Evolutionary conservation across 2,329 filamentous ascomycete species (phyloP).

Genomic region (Lachnellula arida): DNA sequence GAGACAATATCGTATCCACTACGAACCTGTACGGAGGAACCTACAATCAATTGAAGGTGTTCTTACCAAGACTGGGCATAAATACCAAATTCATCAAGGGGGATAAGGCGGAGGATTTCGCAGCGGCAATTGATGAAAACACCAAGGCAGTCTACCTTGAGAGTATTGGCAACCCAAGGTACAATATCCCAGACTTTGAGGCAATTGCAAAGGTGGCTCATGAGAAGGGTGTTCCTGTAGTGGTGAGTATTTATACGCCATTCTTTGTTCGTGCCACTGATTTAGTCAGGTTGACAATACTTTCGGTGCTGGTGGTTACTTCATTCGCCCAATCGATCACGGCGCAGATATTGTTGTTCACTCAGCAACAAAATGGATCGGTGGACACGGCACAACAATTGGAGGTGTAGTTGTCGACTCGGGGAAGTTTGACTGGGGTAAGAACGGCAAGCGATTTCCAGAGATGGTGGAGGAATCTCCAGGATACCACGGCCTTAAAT

Average conservation of each 20-base stretch:
- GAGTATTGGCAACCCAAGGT: slow-evolving; percentile 83
- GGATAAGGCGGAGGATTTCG: slow-evolving; percentile 75
- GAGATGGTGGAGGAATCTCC: slow-evolving; percentile 86
- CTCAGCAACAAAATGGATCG: slow-evolving; percentile 96
- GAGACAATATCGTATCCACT: slow-evolving; percentile 91
- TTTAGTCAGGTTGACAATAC: slow-evolving; percentile 75
- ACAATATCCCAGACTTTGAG: slow-evolving; percentile 89
- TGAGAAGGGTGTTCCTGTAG: slow-evolving; percentile 52
- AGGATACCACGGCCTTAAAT: slow-evolving; percentile 89
- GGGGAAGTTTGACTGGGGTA: slow-evolving; percentile 92
- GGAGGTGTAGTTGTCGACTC: slow-evolving; percentile 81
- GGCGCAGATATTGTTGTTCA: slow-evolving; percentile 93
- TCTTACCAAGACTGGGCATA: slow-evolving; percentile 82
- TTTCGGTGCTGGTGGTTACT: slow-evolving; percentile 90
- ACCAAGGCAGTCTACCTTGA: slow-evolving; percentile 92
- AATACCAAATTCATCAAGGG: slow-evolving; percentile 81
- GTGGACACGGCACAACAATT: slow-evolving; percentile 89
- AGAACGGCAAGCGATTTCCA: slow-evolving; percentile 77
- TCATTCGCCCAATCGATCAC: slow-evolving; percentile 78
- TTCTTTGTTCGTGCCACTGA: slow-evolving; percentile 4
- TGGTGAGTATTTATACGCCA: slow-evolving; percentile 35
- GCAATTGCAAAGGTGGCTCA: slow-evolving; percentile 78
- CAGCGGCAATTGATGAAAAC: slow-evolving; percentile 79
- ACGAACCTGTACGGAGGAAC: slow-evolving; percentile 91
- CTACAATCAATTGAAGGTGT: slow-evolving; percentile 95